A percentile compares a stretch with the other conserved stretches of the same genome.
These are phyloP conservation scores for Colletotrichum brevisporum DNA, from an alignment of 2,329 filamentous ascomycete genomes.

Conservation along the genomic window DNA sequence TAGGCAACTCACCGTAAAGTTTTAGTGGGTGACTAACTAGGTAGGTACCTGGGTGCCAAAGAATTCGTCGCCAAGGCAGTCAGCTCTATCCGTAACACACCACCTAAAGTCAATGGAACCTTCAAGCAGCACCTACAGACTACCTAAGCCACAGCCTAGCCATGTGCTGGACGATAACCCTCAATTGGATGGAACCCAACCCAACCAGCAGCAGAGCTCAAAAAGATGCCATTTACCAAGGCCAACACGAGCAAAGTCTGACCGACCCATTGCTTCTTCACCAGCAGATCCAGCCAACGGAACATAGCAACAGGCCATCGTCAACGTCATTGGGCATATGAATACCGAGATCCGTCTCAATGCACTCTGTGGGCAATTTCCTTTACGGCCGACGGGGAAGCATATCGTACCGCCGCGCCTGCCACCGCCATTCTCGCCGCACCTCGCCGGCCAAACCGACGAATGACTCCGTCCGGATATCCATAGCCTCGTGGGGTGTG, in stretches of 20 bases:
- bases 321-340: constrained; percentile 19
- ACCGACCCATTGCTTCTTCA: constrained; percentile 15
- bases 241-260: neutral
- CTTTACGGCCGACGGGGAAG: constrained; percentile 19
- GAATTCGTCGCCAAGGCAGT: neutral
- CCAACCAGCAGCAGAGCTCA: neutral
- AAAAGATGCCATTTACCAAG: neutral
- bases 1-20: too few species aligned
- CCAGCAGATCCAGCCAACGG: constrained; percentile 11
- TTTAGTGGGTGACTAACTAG: too few species aligned
- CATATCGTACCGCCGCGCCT: constrained; percentile 6
- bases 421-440: neutral
- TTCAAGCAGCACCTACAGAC: neutral
- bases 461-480: too few species aligned
- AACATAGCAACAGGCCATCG: constrained; percentile 4
- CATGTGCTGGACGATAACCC: too few species aligned
- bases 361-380: neutral
- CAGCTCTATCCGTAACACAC: constrained; percentile 20
- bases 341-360: neutral
- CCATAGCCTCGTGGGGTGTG: too few species aligned
- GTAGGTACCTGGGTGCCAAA: neutral
- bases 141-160: too few species aligned
- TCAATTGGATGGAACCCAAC: too few species aligned
- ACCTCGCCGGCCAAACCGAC: neutral
- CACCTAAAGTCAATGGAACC: neutral